phyloP scores from a whole-genome alignment of 129 eudicot genomes.

The Rutidosis leptorrhynchoides region DNA sequence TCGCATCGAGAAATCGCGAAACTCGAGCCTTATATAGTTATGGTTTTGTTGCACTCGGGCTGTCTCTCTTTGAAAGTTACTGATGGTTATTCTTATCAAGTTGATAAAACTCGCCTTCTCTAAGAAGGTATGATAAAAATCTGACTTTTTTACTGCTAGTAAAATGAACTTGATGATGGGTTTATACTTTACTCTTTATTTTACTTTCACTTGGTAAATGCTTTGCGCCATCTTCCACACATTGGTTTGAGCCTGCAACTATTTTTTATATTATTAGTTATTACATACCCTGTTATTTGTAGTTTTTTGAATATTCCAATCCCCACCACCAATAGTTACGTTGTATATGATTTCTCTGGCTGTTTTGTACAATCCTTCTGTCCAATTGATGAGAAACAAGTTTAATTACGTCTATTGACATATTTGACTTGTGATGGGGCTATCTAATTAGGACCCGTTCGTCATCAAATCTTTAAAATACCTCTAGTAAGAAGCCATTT shows the following conservation, averaged over 20 bases:
- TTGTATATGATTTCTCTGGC: background rate
- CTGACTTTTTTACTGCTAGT: background rate
- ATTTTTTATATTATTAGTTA: background rate
- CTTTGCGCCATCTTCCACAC: no score
- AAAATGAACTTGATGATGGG: background rate
- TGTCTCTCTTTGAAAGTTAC: conserved; percentile 6
- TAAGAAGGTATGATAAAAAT: conserved; percentile 20
- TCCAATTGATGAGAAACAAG: background rate
- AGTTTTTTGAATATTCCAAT: background rate
- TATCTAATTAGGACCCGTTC: background rate
- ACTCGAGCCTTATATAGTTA: conserved; percentile 26
- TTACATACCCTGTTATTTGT: background rate
- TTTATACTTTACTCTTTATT: background rate
- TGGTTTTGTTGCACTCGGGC: conserved; percentile 25
- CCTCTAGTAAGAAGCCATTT: background rate
- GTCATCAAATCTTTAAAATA: background rate
- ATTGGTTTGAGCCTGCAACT: background rate
- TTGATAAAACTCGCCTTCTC: conserved; percentile 23
- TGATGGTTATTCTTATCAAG: conserved; percentile 19
- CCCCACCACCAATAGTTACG: background rate
- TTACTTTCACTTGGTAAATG: conserved; percentile 1
- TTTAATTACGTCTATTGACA: background rate
- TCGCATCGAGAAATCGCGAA: conserved; percentile 24
- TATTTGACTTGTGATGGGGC: background rate
- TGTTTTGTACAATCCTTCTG: background rate